Conservation (phyloP, 306 rosid genomes). For the Echinosophora koreensis region DNA sequence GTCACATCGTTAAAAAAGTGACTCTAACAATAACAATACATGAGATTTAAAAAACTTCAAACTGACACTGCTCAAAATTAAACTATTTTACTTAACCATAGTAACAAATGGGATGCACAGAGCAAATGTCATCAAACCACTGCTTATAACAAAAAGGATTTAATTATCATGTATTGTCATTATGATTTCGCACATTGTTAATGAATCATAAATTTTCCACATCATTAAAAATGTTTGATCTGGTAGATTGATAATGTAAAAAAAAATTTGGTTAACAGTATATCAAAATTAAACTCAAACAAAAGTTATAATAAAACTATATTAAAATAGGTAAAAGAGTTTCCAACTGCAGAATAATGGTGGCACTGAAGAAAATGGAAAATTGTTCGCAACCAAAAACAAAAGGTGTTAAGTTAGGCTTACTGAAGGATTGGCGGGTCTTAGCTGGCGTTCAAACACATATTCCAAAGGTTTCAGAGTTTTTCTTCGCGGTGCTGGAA, state of each 20-base stretch:
- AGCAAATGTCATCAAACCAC: not conserved
- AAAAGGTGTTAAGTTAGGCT: slow-evolving; percentile 29
- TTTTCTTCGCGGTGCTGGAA: slow-evolving; percentile 76
- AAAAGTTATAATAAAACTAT: slow-evolving; percentile 8
- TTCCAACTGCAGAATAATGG: slow-evolving; percentile 3
- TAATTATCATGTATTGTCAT: no score
- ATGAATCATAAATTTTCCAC: no score
- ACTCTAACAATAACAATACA: no score
- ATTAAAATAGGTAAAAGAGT: slow-evolving; percentile 12
- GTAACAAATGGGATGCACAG: not conserved
- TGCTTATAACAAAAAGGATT: not conserved
- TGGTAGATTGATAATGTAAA: no score
- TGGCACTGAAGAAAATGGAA: not conserved
- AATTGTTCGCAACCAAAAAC: not conserved
- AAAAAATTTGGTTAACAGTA: no score
- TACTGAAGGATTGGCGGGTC: slow-evolving; percentile 64
- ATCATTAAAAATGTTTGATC: no score
- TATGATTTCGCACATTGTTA: no score
- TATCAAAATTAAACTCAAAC: not conserved
- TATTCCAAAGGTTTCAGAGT: slow-evolving; percentile 70
- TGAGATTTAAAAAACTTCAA: no score
- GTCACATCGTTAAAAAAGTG: no score
- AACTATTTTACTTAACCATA: not conserved
- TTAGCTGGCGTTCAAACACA: slow-evolving; percentile 88
- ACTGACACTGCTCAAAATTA: no score